phyloP scores from a whole-genome alignment of 768 basidiomycete species.

The Rhizopogon vulgaris region DNA sequence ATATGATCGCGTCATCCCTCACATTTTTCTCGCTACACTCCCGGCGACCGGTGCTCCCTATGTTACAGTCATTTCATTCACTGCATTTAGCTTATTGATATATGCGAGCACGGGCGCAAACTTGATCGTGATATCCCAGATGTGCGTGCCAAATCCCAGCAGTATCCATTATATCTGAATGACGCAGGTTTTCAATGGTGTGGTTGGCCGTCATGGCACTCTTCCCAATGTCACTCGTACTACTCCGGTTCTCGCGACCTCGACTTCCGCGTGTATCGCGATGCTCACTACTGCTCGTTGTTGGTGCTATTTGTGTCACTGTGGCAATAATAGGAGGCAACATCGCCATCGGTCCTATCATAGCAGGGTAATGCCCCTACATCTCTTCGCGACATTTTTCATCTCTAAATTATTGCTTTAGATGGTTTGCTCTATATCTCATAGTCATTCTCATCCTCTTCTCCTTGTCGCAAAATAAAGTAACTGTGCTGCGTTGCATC shows the following conservation, averaged over 20 bases:
- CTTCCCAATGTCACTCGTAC: constrained; percentile 53
- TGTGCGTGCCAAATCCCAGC: constrained; percentile 29
- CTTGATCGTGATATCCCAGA: constrained; percentile 49
- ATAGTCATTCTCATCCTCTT: constrained; percentile 44
- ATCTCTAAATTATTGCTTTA: constrained; percentile 15
- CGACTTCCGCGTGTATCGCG: constrained; percentile 40
- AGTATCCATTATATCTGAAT: background rate
- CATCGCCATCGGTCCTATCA: constrained; percentile 49
- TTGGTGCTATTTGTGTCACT: constrained; percentile 37
- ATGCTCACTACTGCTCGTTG: constrained; percentile 36
- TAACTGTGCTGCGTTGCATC: constrained; percentile 42
- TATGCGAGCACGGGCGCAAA: constrained; percentile 55
- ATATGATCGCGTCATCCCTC: constrained; percentile 55
- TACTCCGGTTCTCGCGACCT: constrained; percentile 62
- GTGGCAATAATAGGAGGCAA: constrained; percentile 51
- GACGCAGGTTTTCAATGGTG: constrained; percentile 52
- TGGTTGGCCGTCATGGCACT: constrained; percentile 63
- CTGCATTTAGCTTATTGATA: constrained; percentile 41
- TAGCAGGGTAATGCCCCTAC: constrained; percentile 38
- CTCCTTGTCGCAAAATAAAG: constrained; percentile 46
- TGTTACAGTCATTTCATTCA: constrained; percentile 45
- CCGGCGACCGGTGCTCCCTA: constrained; percentile 48
- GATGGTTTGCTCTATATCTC: constrained; percentile 61
- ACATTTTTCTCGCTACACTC: constrained; percentile 39
- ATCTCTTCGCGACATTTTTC: background rate